Evolutionary conservation across 1,284 basidiomycete species (phyloP), one percentile per base, ranked within the genome.

Genomic region (Lentinus polychrous): DNA sequence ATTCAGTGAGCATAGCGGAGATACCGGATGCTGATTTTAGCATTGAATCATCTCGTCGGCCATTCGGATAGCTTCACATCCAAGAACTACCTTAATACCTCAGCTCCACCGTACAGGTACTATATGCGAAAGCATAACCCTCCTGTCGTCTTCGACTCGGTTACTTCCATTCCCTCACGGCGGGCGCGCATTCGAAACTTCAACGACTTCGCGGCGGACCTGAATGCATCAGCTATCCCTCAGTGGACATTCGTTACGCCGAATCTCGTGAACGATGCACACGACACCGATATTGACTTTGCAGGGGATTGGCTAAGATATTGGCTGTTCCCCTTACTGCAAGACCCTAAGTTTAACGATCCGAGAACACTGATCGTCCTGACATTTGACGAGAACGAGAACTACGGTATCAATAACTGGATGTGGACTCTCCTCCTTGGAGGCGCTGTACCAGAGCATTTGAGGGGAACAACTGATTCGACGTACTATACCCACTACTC

Each of bases 401-500:
- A 64, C 2, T 69, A 73, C 52, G 55, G 57, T 11, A 59, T 66
- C 42, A 72, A 75, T 54, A 83, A 82, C 57, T 60, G 62, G 3
- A 63, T 83, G 36, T 72, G 64, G 55, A 63, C 71, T 2, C 49
- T 83, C 18, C 66, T 80, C 3, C 66, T 85, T 31, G 82, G 82
- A 42, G 67, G 66, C 11, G 77, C 67, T n/a, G 55, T 83, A 22
- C 78, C 80, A 3, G 34, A 50, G 15, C 45, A 63, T 11, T 59
- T 75, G 23, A 57, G 61, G 14, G 74, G 73, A 20, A 78, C 74
- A 8, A 70, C 60, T 22, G 81, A 83, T 59, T 46, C 64, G 14
- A 75, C 69, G 0, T 81, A 73, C 67, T 83, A 83, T 63, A 77
- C 78, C 1, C 85, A 87, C 63, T 87, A 85, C 67, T 81, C 80